Base-by-base conservation (phyloP, 2,329 filamentous ascomycete species). In the Pyrenochaeta sp. region DNA sequence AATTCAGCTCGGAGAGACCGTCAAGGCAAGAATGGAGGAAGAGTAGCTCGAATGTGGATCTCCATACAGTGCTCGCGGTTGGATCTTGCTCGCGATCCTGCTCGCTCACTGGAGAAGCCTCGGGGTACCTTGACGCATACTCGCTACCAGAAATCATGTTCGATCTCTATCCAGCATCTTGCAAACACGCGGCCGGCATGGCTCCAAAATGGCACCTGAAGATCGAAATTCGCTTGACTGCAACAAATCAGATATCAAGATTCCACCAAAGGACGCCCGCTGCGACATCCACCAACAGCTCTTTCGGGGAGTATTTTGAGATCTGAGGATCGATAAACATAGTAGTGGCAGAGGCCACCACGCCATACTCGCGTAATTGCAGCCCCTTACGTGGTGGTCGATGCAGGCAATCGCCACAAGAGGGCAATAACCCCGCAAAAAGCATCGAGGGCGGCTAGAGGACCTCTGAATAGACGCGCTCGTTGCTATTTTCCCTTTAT, bases 291-390 rank as follows among this genome's bases (percentile, higher is more conserved):
- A 32, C 10, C 32, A 13, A 4, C 40, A 22, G 22, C 40, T 13
- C n/a, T 12, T 36, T 36, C 7, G 39, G 27, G 45, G n/a, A 13
- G 9, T 56, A 34, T 45, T 50, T 42, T 39, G 28, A 45, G 50
- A 45, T 52, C 37, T 42, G 24, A 12, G 25, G 42, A 52, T 54
- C 40, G 46, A 45, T 59, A 61, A 44, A 56, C 45, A 54, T 44
- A 54, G 45, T 52, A 52, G 42, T 45, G 34, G 51, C 48, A 50
- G 53, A 44, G 62, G 45, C 60, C 51, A 57, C 47, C 40, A 48
- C 47, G 49, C 55, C 61, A 53, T 56, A 55, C 40, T 62, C 50
- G 56, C 60, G 50, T 56, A 48, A 32, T 50, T 40, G 36, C 46
- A 50, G 50, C 44, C 43, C 45, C 48, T 44, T 37, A 40, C 44